Conservation (phyloP, 306 rosid genomes). For the Ceratonia siliqua region DNA sequence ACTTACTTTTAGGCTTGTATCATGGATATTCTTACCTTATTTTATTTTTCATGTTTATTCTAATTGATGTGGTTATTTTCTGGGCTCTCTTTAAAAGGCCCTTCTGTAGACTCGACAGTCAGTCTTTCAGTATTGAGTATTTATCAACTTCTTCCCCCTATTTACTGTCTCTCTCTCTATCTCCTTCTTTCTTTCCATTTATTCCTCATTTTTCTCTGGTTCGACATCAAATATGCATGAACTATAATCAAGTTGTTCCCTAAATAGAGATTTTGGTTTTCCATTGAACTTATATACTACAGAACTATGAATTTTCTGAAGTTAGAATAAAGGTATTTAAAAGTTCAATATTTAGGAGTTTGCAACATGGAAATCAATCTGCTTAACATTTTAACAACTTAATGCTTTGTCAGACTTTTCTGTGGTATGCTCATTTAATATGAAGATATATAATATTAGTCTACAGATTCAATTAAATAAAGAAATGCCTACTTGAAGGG, state of each 20-base stretch:
- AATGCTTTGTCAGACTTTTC: background rate
- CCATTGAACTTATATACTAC: background rate
- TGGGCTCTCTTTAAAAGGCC: background rate
- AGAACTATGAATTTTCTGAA: background rate
- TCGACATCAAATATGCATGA: background rate
- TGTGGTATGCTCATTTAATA: background rate
- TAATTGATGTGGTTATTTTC: background rate
- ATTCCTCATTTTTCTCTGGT: background rate
- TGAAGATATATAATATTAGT: background rate
- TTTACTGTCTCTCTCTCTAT: too few species aligned
- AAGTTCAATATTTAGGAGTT: slow-evolving; percentile 18
- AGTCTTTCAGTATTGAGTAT: background rate
- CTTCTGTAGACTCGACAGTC: background rate
- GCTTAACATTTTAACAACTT: background rate
- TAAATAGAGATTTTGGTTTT: slow-evolving; percentile 5
- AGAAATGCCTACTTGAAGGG: background rate
- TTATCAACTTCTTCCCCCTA: too few species aligned
- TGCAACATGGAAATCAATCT: background rate
- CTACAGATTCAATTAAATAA: background rate
- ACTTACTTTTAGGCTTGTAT: background rate
- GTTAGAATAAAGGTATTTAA: background rate
- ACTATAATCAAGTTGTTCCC: slow-evolving; percentile 19
- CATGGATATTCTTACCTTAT: background rate
- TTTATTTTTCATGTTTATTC: background rate
- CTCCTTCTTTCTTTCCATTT: too few species aligned